phyloP scores from a whole-genome alignment of 1,139 yeast species.

The Lodderomyces margitis region DNA sequence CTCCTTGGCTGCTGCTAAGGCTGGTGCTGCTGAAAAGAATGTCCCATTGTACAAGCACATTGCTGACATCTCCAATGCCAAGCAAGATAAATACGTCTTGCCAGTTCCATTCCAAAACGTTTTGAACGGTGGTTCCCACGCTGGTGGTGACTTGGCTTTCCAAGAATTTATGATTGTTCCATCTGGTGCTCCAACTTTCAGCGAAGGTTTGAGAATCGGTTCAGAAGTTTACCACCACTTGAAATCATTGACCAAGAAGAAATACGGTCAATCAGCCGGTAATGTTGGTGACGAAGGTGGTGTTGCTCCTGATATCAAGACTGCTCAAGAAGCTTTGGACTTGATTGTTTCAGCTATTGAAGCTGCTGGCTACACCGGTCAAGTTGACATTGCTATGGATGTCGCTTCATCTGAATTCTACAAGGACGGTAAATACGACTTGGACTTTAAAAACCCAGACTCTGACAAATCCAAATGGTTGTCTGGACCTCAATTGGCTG shows the following conservation, averaged over 20 bases:
- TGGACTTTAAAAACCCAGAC: conserved; percentile 95
- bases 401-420: conserved; percentile 96
- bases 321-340: conserved; percentile 94
- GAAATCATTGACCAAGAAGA: conserved; percentile 85
- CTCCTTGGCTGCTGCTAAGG: conserved; percentile 88
- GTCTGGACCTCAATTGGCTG: conserved; percentile 81
- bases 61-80: conserved; percentile 65
- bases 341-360: conserved; percentile 84
- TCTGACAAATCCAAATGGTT: conserved; percentile 88
- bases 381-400: conserved; percentile 87
- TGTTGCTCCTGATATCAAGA: conserved; percentile 93
- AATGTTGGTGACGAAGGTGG: conserved; percentile 99
- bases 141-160: conserved; percentile 97
- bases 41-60: conserved; percentile 87
- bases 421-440: conserved; percentile 93
- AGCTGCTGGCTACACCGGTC: conserved; percentile 89
- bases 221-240: conserved; percentile 95
- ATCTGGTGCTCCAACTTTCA: conserved; percentile 78
- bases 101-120: conserved; percentile 98
- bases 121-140: conserved; percentile 98
- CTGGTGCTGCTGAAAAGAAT: conserved; percentile 88
- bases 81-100: conserved; percentile 64
- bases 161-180: conserved; percentile 99
- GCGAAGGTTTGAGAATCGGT: conserved; percentile 94
- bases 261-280: conserved; percentile 96